Evolutionary conservation across 129 eudicot genomes (phyloP).

Genomic region (carrot (Daucus carota)): DH1_v3.0 NC_030383.2:6578001-6578500

Average conservation of each 20-base stretch:
- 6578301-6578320: slow-evolving; percentile 59
- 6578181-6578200: neutral
- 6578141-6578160: neutral
- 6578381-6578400: slow-evolving; percentile 68
- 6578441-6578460: neutral
- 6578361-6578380: slow-evolving; percentile 58
- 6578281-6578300: slow-evolving; percentile 72
- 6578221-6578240: neutral
- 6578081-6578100: neutral
- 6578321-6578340: slow-evolving; percentile 72
- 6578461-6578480: neutral
- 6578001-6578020: neutral
- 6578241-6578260: slow-evolving; percentile 13
- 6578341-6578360: slow-evolving; percentile 85
- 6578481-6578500: slow-evolving; percentile 38
- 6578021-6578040: neutral
- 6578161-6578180: neutral
- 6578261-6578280: slow-evolving; percentile 89
- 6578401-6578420: slow-evolving; percentile 45
- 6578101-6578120: neutral
- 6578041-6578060: neutral
- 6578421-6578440: neutral
- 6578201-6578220: neutral
- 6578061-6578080: neutral
- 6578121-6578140: neutral